A percentile compares a stretch with the other conserved stretches of the same genome.
Conservation (phyloP, 192 early-diverging fungal species). For the Coemansia sp. region DNA sequence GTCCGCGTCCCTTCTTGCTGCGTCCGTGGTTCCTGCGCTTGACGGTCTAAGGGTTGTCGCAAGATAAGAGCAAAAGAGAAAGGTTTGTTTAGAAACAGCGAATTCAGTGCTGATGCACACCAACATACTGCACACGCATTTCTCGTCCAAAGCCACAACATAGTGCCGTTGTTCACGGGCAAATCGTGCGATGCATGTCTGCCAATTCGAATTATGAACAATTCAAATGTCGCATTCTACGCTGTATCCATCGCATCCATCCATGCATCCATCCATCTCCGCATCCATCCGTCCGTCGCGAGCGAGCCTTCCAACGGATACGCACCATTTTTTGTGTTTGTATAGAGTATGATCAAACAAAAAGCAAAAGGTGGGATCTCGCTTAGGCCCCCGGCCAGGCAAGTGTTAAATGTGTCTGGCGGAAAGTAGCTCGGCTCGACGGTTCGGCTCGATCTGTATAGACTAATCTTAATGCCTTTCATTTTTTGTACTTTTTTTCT, state of each 20-base stretch:
- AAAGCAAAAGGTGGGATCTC: no score
- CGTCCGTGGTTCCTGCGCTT: constrained; percentile 99
- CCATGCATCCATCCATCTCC: background rate
- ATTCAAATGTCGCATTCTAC: background rate
- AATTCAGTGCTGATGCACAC: background rate
- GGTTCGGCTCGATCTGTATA: background rate
- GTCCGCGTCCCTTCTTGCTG: constrained; percentile 98
- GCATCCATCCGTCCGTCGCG: background rate
- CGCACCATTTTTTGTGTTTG: constrained; percentile 41
- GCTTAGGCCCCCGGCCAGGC: background rate
- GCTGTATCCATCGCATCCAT: constrained; percentile 1
- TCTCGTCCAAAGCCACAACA: no score
- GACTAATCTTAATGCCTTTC: background rate
- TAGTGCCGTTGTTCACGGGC: no score
- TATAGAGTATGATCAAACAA: constrained; percentile 17
- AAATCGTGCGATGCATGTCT: no score
- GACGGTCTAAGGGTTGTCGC: constrained; percentile 65
- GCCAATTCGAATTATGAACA: no score
- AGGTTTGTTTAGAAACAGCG: background rate
- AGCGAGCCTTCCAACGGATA: constrained; percentile 41
- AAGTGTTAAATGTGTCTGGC: no score
- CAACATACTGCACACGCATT: no score
- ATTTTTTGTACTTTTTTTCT: background rate
- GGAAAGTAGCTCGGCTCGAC: no score
- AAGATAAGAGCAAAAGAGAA: background rate